A percentile compares a stretch with the other conserved stretches of the same genome.
Conservation (phyloP, 2,329 filamentous ascomycete species). For the Alternaria brassicicola region DNA sequence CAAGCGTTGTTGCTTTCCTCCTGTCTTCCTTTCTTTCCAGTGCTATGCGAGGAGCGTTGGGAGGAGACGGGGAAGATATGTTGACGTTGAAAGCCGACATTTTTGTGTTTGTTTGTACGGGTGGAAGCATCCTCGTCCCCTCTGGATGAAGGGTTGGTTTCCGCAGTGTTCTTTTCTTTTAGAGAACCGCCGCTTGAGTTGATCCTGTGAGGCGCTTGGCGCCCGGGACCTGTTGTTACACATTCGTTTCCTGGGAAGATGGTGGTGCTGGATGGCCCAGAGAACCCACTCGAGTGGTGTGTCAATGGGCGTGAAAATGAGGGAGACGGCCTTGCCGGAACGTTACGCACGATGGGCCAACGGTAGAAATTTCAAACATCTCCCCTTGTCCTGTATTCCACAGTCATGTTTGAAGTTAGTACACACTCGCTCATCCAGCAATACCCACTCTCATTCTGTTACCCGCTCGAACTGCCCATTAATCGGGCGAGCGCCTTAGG, state of each 20-base stretch:
- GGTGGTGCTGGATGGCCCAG: slow-evolving; percentile 20
- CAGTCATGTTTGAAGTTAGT: slow-evolving; percentile 6
- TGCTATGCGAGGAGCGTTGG: slow-evolving; percentile 23
- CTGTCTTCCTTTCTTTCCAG: slow-evolving; percentile 24
- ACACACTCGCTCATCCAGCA: slow-evolving; percentile 23
- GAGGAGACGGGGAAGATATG: slow-evolving; percentile 6
- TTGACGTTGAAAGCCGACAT: slow-evolving; percentile 46
- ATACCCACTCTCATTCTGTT: slow-evolving; percentile 21
- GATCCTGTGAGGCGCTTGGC: slow-evolving; percentile 43
- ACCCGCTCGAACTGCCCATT: slow-evolving; percentile 13
- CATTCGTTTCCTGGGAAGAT: slow-evolving; percentile 17
- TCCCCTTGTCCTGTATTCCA: slow-evolving; percentile 21
- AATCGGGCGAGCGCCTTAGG: slow-evolving; percentile 17
- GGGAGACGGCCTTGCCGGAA: slow-evolving; percentile 22
- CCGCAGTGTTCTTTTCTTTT: slow-evolving; percentile 33
- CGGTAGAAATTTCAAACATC: slow-evolving; percentile 31
- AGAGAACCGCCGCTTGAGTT: slow-evolving; percentile 36
- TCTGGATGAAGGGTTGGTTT: slow-evolving; percentile 50
- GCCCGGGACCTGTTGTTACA: slow-evolving; percentile 30
- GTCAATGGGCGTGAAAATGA: slow-evolving; percentile 23
- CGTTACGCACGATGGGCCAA: slow-evolving; percentile 21
- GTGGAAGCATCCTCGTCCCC: slow-evolving; percentile 48
- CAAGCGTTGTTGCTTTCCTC: slow-evolving; percentile 50
- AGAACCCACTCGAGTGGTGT: slow-evolving; percentile 18
- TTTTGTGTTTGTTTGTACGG: slow-evolving; percentile 45